These are phyloP conservation scores for Trametes coccinea DNA, from an alignment of 768 basidiomycete species.

Conservation along the genomic window DNA sequence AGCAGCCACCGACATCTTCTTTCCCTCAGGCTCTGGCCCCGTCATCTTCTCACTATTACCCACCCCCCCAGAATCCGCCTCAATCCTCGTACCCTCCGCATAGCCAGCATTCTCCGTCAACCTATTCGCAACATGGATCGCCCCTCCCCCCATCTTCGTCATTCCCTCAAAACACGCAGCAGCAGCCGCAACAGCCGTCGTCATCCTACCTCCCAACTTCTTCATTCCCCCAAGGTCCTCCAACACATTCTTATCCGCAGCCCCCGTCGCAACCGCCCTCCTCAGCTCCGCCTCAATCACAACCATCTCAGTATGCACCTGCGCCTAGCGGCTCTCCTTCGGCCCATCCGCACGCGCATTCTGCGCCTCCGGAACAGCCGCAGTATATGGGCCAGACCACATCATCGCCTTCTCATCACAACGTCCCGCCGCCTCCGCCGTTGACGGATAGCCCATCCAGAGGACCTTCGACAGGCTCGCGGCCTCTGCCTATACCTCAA, in stretches of 20 bases:
- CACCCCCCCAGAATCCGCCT: constrained; percentile 4
- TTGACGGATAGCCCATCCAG: constrained; percentile 26
- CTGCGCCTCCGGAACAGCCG: constrained; percentile 36
- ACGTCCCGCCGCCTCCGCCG: constrained; percentile 41
- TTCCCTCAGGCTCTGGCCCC: constrained; percentile 6
- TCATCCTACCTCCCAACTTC: constrained; percentile 19
- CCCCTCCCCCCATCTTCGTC: constrained; percentile 34
- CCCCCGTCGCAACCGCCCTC: background rate
- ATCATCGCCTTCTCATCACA: constrained; percentile 36
- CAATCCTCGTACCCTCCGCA: constrained; percentile 1
- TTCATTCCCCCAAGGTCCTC: constrained; percentile 27
- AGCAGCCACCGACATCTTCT: constrained; percentile 9
- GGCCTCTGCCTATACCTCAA: constrained; percentile 26
- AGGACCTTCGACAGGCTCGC: constrained; percentile 27
- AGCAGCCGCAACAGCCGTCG: constrained; percentile 2
- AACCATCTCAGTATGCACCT: constrained; percentile 40
- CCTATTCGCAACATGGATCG: constrained; percentile 39
- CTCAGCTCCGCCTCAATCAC: constrained; percentile 34
- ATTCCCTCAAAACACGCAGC: constrained; percentile 5
- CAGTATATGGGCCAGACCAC: constrained; percentile 6
- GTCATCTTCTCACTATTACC: constrained; percentile 17
- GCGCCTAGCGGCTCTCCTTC: constrained; percentile 23
- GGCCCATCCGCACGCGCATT: constrained; percentile 32
- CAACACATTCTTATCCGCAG: constrained; percentile 11
- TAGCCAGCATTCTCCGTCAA: constrained; percentile 2